Conservation (phyloP, 257 asterid genomes). For the Solanum piurae region DNA sequence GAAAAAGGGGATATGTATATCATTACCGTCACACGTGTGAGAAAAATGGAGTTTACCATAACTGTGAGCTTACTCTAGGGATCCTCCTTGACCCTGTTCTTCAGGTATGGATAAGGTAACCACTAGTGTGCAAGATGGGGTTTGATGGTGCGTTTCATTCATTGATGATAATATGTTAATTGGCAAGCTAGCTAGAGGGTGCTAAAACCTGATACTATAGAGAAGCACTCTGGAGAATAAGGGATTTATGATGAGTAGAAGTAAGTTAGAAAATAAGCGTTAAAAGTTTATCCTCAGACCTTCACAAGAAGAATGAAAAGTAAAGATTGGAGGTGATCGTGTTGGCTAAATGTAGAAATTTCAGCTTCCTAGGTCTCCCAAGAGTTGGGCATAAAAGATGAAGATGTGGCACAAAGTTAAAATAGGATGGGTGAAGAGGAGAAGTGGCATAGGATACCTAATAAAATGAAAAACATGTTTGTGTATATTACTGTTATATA, state of each 20-base stretch:
- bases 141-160: not conserved
- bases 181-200: not conserved
- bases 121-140: not conserved
- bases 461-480: not conserved
- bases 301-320: not conserved
- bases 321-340: not conserved
- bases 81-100: not conserved
- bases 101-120: not conserved
- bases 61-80: not conserved
- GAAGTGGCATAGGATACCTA: not conserved
- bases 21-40: not conserved
- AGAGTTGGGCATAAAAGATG: not conserved
- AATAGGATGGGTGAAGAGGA: not conserved
- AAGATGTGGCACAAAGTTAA: not conserved
- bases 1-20: not conserved
- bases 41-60: not conserved
- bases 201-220: not conserved
- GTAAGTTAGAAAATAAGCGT: not conserved
- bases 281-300: not conserved
- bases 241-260: not conserved
- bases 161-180: not conserved
- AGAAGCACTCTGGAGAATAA: not conserved
- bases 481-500: not conserved
- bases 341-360: not conserved
- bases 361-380: not conserved